A percentile compares a stretch with the other conserved stretches of the same genome.
phyloP scores from a whole-genome alignment of 441 rosid species.

The Omphalea diandra region DNA sequence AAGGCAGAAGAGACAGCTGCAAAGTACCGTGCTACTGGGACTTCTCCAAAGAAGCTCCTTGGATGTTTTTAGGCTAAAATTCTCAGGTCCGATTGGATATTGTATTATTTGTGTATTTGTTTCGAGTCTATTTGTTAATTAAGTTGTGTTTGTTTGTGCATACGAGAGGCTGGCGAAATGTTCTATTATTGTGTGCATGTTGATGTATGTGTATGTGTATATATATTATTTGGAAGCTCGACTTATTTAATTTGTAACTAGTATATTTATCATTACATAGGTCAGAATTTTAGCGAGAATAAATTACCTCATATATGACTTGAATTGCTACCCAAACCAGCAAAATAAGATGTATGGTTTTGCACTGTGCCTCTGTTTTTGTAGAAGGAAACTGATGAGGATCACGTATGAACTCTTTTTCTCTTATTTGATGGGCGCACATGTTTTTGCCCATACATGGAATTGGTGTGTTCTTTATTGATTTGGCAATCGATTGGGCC shows the following conservation, averaged over 20 bases:
- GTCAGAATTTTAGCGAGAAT: no score
- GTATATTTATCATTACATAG: no score
- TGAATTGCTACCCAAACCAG: no score
- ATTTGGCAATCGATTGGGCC: neutral
- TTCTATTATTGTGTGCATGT: constrained; percentile 21
- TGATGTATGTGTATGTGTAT: constrained; percentile 21
- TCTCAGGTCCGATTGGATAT: constrained; percentile 16
- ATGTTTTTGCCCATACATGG: neutral
- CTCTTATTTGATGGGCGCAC: no score
- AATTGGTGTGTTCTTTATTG: neutral
- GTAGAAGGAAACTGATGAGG: no score
- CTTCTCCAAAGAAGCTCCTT: constrained; percentile 70
- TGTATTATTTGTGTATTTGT: constrained; percentile 29
- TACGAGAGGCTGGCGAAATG: constrained; percentile 20
- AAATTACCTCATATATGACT: no score
- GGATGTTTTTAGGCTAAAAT: constrained; percentile 40
- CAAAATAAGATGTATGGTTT: no score
- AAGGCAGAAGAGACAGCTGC: constrained; percentile 86
- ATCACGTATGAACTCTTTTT: no score
- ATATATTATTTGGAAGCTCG: constrained; percentile 11
- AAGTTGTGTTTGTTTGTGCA: constrained; percentile 26
- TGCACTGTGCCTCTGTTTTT: no score
- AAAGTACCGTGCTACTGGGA: constrained; percentile 73
- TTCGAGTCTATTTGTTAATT: constrained; percentile 28
- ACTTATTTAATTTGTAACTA: constrained; percentile 26